Base-by-base conservation (phyloP, 2,329 filamentous ascomycete species). In the Fusarium bulbicola region DNA sequence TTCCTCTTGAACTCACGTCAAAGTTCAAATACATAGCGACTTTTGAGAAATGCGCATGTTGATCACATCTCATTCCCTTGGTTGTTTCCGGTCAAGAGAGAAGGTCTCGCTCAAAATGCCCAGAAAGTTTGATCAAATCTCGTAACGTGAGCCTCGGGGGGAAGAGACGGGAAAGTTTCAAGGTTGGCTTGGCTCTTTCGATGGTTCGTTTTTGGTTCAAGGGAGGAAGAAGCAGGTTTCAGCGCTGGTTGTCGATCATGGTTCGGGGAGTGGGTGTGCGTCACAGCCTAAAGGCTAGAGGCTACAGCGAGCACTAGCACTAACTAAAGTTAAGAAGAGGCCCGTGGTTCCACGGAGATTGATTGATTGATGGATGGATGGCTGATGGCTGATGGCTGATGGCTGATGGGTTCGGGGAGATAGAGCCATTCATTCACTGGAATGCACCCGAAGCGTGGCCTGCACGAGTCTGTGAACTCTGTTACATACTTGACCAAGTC, bases 371-470 rank as follows among this genome's bases (percentile, higher is more conserved):
- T n/a, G n/a, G n/a, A n/a, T n/a, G n/a, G n/a, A n/a, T n/a, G n/a
- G n/a, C n/a, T n/a, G n/a, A n/a, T n/a, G n/a, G n/a, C n/a, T 18
- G 34, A 68, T 77, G 75, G 32, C 56, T 40, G 30, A 67, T 77
- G 75, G 32, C 57, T 40, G 60, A 68, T 77, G 75, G 74, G 75
- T 77, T 77, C 72, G 75, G 75, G 69, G 74, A 77, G 73, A 73
- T n/a, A 47, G 32, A 26, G 16, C 21, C 34, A 36, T 24, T 26
- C 47, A 50, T 43, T 20, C 26, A 58, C 45, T 76, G 74, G 74
- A 76, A 76, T 76, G 64, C 40, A 54, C 28, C 20, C 47, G 34
- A 53, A 64, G 62, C 63, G 68, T 73, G 66, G 72, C 57, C 43
- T 46, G 30, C 56, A 71, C 63, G 63, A 66, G 60, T 39, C 43